Base-by-base conservation (phyloP, 176 grass and related monocot genomes). In the Eragrostis nindensis region DNA sequence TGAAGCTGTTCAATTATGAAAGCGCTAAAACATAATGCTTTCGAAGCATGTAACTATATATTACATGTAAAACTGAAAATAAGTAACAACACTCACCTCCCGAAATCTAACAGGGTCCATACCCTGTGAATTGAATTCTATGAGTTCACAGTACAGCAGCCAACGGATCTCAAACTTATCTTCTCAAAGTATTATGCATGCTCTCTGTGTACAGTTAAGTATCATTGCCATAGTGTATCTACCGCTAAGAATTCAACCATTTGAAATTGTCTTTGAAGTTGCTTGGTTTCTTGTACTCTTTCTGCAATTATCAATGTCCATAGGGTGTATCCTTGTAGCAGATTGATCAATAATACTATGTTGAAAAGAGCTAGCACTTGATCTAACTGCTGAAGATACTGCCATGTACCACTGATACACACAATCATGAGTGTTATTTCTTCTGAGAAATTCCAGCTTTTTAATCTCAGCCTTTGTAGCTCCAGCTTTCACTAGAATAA, bases 371-470 rank as follows among this genome's bases (percentile, higher is more conserved):
- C 3, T 45, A 8, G 57, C 26, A 73, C 82, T 82, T 70, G 86
- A 81, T 68, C 70, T 82, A 61, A 89, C 57, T 76, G 85, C 74
- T 32, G 68, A 86, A 26, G 73, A 86, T 75, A 93, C 5, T 43
- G 66, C 68, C 78, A 30, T 81, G 59, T 93, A 77, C 92, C 92
- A 98, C 69, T 87, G 86, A 46, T 24, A 45, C 81, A 91, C 84
- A 66, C 86, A 93, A 89, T 83, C 69, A 61, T 82, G 61, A 62
- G 24, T 21, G 30, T 79, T 63, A 73, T 80, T 86, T 83, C 69
- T 89, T 84, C 74, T 93, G 41, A 84, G 57, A 36, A 77, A 79
- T 71, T 98, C 95, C 76, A 98, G 67, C 70, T 57, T 86, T 53
- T 78, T 84, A 76, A 87, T 81, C 44, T 86, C 86, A 56, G 49